Base-by-base conservation (phyloP, 208 protist genomes). In the Acanthamoeba castellanii region DNA sequence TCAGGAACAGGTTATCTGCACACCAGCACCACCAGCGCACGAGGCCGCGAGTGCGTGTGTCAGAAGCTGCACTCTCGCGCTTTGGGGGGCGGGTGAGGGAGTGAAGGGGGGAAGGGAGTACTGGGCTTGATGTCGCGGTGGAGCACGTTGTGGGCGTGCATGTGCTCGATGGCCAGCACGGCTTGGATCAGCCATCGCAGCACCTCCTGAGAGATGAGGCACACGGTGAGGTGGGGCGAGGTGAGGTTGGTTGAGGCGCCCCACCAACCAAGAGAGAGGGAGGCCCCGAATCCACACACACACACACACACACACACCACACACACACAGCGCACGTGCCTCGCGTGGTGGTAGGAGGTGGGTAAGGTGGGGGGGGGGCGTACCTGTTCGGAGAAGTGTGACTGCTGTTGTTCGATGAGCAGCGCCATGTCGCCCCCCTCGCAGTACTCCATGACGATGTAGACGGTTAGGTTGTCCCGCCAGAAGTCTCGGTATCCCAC, bases 401-500 rank as follows among this genome's bases (percentile, higher is more conserved):
- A 96, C 32, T 97, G 94, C 37, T 95, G 96, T 72, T 72, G 64
- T 37, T 94, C 50, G 91, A 98, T 98, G 20, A 98, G 32, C 30
- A 76, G 27, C 8, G 95, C 78, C 22, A 98, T 95, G 94, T 98
- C 98, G 50, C 98, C 98, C 42, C 97, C 96, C 22, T 97, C 97
- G 94, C 98, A 98, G 87, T 94, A 98, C 89, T 98, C 98, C 97
- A 98, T 98, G 3, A 98, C 95, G 50, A 99, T 98, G 93, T 98
- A 99, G 30, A 99, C 95, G 50, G 88, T 98, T 16, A 88, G 84
- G 7, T 66, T 92, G 11, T 96, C 78, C 14, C 94, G 45, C 76
- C 76, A 84, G 37, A 84, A 84, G 76, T 84, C 76, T 84, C 45
- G 4, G 30, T 84, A 84, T 7, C 37, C 76, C 37, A 84, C 76